Base-by-base conservation (phyloP, 179 eudicot species). In the Nepenthes alata region DNA sequence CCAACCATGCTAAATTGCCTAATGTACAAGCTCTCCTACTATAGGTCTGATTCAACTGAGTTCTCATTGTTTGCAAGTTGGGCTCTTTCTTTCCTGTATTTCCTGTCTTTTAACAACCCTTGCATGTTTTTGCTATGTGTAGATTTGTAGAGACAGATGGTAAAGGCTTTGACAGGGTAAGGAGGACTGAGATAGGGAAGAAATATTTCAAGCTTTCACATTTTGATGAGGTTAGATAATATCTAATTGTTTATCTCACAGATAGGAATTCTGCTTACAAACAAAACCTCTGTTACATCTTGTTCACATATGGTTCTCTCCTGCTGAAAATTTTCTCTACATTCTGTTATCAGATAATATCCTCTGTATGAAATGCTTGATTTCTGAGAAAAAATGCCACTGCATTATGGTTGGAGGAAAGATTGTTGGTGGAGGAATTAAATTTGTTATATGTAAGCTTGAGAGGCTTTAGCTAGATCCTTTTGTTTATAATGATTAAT, bases 111-210 rank as follows among this genome's bases (percentile, higher is more conserved):
- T 45, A 15, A 47, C 44, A 37, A 41, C 39, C 56, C 3, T 44
- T 59, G 44, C 60, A 52, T 37, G 52, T 47, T 63, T 37, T 57
- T 57, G 10, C 51, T 48, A 61, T 63, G 57, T 71, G n/a, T 71
- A 83, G 86, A 78, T 91, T 84, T 74, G 90, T 84, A 59, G 87
- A 82, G 79, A 82, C 97, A 48, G 95, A 87, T 75, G 91, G 95
- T 6, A 85, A 76, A 81, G 96, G 86, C 57, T 94, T 66, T 61
- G 97, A 94, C 75, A 73, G 94, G 80, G 99, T 91, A 57, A 77
- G 99, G 64, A 73, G 84, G 64, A 87, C 95, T 59, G 99, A 94
- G 77, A 94, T 94, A 14, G 99, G 99, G 75, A 94, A 90, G 81
- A 94, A 94, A 65, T 70, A 89, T 67, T 81, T 94, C 61, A 90